Evolutionary conservation across 441 rosid genomes (phyloP), one percentile per base, ranked within the genome.

Genomic region (Capsella rubella): DNA sequence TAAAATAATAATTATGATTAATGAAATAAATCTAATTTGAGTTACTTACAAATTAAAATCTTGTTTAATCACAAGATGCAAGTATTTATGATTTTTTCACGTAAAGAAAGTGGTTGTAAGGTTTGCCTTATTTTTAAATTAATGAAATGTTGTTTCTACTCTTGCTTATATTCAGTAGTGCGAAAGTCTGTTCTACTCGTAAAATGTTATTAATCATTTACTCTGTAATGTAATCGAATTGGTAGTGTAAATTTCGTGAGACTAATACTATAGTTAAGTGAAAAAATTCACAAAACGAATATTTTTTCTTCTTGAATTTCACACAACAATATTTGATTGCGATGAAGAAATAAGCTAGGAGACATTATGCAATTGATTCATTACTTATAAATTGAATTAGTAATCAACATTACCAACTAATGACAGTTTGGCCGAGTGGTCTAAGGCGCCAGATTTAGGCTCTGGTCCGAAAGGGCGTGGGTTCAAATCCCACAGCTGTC

Each of bases 381-480:
- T 21, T 21, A 21, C 25, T 1, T 21, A 21, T 21, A 21, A 21
- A 1, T 21, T 1, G 2, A 21, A 21, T 1, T 21, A 34, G 9
- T 0, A 34, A 34, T 1, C 8, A 6, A 6, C 37, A 34, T 34
- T 34, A 6, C 2, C 37, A 34, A 1, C 37, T 34, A 6, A 3
- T 13, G 58, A 54, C 9, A 61, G 25, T 62, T 64, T 64, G 69
- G 69, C 69, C 46, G 57, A 49, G 69, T 93, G 98, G 97, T 90
- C 95, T 89, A 91, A 93, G 98, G 98, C 95, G 97, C 97, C 97
- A 91, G 96, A 91, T 91, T 95, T 87, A 90, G 97, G 96, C 91
- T 92, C 95, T 94, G 92, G 97, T 95, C 94, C 97, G 93, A 86
- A 90, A 95, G 93, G 97, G 96, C 96, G 96, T 92, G 96, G 97